Percentiles rank a stretch among this genome's conserved stretches.
These are phyloP conservation scores for Scedosporium aurantiacum DNA, from an alignment of 2,329 filamentous ascomycete genomes.

Conservation along the genomic window DNA sequence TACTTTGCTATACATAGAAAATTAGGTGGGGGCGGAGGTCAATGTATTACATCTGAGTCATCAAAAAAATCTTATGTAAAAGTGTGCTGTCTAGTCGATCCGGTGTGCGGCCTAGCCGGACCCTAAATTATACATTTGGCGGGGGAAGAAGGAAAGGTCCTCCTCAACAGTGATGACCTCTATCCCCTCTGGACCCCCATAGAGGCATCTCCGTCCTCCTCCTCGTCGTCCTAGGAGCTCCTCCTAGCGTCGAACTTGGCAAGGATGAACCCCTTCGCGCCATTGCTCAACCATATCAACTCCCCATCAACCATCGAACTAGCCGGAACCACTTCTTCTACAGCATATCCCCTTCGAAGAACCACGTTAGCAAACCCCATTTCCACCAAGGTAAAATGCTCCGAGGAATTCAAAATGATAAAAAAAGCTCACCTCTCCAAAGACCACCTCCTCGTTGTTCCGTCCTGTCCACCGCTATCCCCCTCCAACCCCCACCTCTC, in stretches of 20 bases:
- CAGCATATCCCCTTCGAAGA: slow-evolving; percentile 43
- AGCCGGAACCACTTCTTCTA: slow-evolving; percentile 50
- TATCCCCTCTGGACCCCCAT: too few relatives aligned
- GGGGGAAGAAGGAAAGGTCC: too few relatives aligned
- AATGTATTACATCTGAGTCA: too few relatives aligned
- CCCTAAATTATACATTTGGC: too few relatives aligned
- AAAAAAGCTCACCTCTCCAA: slow-evolving; percentile 44
- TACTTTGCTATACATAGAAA: too few relatives aligned
- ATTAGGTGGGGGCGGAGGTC: too few relatives aligned
- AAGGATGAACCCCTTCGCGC: slow-evolving; percentile 63
- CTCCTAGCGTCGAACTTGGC: neutral
- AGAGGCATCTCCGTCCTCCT: too few relatives aligned
- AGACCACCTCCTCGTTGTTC: slow-evolving; percentile 77
- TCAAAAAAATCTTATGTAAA: too few relatives aligned
- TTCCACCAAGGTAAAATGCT: neutral
- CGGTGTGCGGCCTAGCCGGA: too few relatives aligned
- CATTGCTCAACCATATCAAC: slow-evolving; percentile 81
- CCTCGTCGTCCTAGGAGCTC: too few relatives aligned
- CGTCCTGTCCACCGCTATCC: slow-evolving; percentile 67
- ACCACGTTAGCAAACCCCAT: slow-evolving; percentile 6
- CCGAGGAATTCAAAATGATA: neutral
- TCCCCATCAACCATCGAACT: slow-evolving; percentile 59
- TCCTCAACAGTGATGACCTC: too few relatives aligned
- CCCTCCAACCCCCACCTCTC: slow-evolving; percentile 10
- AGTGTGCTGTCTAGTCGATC: too few relatives aligned